A percentile compares a stretch with the other conserved stretches of the same genome.
These are phyloP conservation scores for Exsudoporus frostii DNA, from an alignment of 768 basidiomycete species.

Conservation along the genomic window DNA sequence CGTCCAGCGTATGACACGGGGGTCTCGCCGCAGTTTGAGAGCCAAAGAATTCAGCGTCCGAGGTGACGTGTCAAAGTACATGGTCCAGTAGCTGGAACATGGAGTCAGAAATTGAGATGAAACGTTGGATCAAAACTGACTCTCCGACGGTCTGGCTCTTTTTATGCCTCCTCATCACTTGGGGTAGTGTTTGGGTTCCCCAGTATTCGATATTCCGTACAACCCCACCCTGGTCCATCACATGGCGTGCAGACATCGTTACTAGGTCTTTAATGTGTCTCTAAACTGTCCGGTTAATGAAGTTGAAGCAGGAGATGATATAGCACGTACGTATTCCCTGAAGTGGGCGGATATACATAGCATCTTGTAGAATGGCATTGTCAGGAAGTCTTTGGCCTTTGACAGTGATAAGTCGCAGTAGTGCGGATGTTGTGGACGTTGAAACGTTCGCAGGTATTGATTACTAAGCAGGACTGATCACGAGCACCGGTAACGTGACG, in stretches of 20 bases:
- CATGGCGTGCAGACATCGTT: slow-evolving; percentile 62
- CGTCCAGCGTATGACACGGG: slow-evolving; percentile 80
- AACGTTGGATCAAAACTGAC: slow-evolving; percentile 46
- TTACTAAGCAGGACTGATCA: slow-evolving; percentile 26
- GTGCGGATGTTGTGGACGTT: not conserved
- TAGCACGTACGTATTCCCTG: slow-evolving; percentile 59
- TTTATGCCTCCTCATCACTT: slow-evolving; percentile 66
- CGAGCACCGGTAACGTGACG: no score
- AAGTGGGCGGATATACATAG: slow-evolving; percentile 79
- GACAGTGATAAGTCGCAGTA: not conserved
- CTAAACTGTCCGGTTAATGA: slow-evolving; percentile 34
- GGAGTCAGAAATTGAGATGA: slow-evolving; percentile 2
- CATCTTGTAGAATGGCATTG: slow-evolving; percentile 88
- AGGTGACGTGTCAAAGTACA: slow-evolving; percentile 88
- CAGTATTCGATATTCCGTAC: slow-evolving; percentile 75
- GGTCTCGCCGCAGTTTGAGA: slow-evolving; percentile 69
- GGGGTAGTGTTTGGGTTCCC: slow-evolving; percentile 72
- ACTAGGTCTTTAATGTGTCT: slow-evolving; percentile 74
- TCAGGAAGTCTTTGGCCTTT: not conserved
- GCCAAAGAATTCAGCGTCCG: slow-evolving; percentile 62
- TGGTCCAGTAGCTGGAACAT: slow-evolving; percentile 74
- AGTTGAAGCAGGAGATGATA: not conserved
- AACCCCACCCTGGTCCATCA: slow-evolving; percentile 75
- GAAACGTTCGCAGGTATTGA: not conserved
- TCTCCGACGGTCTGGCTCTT: slow-evolving; percentile 62